These are phyloP conservation scores for Lenwebbia sp. DNA, from an alignment of 345 rosid genomes.

Conservation along the genomic window DNA sequence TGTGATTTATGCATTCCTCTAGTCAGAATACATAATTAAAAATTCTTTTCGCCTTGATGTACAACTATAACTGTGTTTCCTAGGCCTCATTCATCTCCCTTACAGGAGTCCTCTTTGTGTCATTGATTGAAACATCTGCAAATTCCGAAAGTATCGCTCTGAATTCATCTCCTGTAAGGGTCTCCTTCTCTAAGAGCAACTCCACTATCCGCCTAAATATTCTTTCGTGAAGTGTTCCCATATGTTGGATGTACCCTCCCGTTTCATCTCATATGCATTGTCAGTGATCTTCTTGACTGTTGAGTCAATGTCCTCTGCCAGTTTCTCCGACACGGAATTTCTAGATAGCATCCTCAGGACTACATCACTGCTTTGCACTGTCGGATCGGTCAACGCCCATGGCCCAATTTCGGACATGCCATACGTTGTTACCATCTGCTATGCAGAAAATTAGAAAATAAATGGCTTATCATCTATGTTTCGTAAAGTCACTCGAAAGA, in stretches of 20 bases:
- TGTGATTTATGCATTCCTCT: not conserved
- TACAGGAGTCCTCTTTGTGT: slow-evolving; percentile 8
- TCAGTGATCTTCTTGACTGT: slow-evolving; percentile 31
- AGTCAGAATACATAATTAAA: not conserved
- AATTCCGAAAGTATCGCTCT: slow-evolving; percentile 47
- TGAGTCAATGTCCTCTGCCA: slow-evolving; percentile 49
- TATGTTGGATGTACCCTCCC: too few relatives aligned
- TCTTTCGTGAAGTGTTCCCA: too few relatives aligned
- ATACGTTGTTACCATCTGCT: slow-evolving; percentile 66
- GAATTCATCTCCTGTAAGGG: slow-evolving; percentile 57
- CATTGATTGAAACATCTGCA: slow-evolving; percentile 11
- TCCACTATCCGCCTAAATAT: too few relatives aligned
- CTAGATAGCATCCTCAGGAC: slow-evolving; percentile 61
- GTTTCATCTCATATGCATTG: too few relatives aligned
- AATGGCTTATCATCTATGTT: too few relatives aligned
- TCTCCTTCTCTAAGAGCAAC: slow-evolving; percentile 60
- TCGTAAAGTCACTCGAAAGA: too few relatives aligned
- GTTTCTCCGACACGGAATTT: slow-evolving; percentile 60
- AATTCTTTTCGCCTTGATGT: not conserved
- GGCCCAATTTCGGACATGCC: slow-evolving; percentile 83
- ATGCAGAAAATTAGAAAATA: not conserved
- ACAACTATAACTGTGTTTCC: not conserved
- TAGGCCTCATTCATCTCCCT: slow-evolving; percentile 28
- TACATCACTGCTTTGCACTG: slow-evolving; percentile 36
- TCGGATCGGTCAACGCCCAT: slow-evolving; percentile 48